These are phyloP conservation scores for Monosporascus sp. DNA, from an alignment of 2,329 filamentous ascomycete genomes.

Conservation along the genomic window DNA sequence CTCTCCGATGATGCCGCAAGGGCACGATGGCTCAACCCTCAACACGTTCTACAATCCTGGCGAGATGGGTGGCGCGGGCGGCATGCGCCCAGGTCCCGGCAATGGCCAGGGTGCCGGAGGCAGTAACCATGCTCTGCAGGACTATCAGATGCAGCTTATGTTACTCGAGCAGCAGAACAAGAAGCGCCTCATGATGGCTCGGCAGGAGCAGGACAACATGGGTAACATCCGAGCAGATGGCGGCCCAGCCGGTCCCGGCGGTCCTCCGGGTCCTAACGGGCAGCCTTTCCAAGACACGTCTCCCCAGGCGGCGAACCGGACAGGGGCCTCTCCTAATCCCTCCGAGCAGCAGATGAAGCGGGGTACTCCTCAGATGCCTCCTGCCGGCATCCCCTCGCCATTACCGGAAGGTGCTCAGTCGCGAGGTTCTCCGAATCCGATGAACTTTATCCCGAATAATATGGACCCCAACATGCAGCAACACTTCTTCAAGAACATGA, in stretches of 20 bases:
- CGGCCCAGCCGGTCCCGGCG: constrained; percentile 46
- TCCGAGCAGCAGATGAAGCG: constrained; percentile 76
- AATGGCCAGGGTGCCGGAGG: constrained; percentile 41
- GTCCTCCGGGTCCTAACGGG: constrained; percentile 51
- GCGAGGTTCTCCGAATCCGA: constrained; percentile 58
- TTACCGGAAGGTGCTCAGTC: constrained; percentile 65
- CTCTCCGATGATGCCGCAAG: constrained; percentile 75
- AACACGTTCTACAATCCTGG: constrained; percentile 58
- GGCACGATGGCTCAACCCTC: constrained; percentile 57
- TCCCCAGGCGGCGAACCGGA: constrained; percentile 57
- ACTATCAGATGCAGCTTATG: constrained; percentile 89
- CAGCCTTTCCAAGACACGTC: constrained; percentile 65
- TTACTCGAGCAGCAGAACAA: constrained; percentile 83
- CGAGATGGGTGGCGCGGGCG: constrained; percentile 52
- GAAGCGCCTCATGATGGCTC: constrained; percentile 78
- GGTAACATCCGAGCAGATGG: constrained; percentile 44
- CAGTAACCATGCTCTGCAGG: constrained; percentile 76
- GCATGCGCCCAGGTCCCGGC: constrained; percentile 52
- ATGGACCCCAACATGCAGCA: constrained; percentile 57
- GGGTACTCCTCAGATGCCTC: constrained; percentile 67
- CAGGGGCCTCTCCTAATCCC: constrained; percentile 71
- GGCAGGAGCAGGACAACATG: constrained; percentile 70
- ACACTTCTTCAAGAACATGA: constrained; percentile 54
- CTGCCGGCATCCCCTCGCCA: constrained; percentile 63
- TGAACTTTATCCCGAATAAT: constrained; percentile 58